Conservation (phyloP, 176 grass and related monocot species). For the Calamus simplicifolius region DNA sequence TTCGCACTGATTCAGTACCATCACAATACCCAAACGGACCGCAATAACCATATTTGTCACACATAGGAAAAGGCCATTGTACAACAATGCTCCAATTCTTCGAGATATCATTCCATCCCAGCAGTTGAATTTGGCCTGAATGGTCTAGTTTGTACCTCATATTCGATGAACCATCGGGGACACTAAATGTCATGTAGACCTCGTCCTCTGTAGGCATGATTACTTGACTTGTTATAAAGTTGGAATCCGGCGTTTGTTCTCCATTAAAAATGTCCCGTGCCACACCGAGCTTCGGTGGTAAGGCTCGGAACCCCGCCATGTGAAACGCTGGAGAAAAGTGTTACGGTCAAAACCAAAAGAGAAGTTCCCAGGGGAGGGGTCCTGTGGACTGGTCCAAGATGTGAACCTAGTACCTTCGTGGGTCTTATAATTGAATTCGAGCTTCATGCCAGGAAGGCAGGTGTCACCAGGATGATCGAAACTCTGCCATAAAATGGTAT, state of each 20-base stretch:
- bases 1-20: slow-evolving; percentile 1
- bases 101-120: slow-evolving; percentile 3
- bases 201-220: no score
- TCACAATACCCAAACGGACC: slow-evolving; percentile 39
- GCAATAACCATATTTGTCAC: slow-evolving; percentile 16
- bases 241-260: neutral
- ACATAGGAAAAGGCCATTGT: no score
- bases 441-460: slow-evolving; percentile 29
- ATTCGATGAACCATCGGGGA: slow-evolving; percentile 13
- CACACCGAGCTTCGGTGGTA: neutral
- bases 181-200: neutral
- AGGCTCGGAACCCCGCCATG: neutral
- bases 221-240: neutral
- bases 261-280: neutral
- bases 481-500: slow-evolving; percentile 34
- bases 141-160: slow-evolving; percentile 17
- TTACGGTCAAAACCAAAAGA: neutral
- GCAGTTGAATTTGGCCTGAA: slow-evolving; percentile 8
- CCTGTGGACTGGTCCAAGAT: slow-evolving; percentile 4
- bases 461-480: slow-evolving; percentile 23
- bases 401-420: no score
- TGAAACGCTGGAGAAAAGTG: neutral
- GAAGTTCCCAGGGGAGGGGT: slow-evolving; percentile 9
- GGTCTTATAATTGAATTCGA: slow-evolving; percentile 13
- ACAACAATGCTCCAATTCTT: no score